Base-by-base conservation (phyloP, 2,329 filamentous ascomycete genomes). In the Talaromyces sp. region DNA sequence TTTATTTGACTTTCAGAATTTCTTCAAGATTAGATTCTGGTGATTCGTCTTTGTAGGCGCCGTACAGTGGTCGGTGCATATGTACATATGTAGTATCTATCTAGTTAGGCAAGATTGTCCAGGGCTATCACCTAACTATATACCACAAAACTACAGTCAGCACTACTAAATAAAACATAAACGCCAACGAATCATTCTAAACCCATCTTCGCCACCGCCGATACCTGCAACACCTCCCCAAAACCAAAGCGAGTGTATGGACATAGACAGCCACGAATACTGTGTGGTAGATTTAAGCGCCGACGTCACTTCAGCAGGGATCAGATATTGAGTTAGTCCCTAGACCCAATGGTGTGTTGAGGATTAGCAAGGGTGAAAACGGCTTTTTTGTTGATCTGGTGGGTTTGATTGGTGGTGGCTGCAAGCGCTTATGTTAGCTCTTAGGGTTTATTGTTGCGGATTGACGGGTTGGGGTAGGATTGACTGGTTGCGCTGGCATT, bases 241-340 rank as follows among this genome's bases (percentile, higher is more conserved):
- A 59, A 29, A 29, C 2, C 4, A n/a, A 45, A n/a, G 25, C 36
- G n/a, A 38, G 38, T 17, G 34, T 29, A 45, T 40, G 56, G 22
- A 29, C 29, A 22, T 31, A 27, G 3, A 29, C 15, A 6, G 25
- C 47, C 47, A 51, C 47, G 22, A 17, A 29, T 51, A 29, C 17
- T n/a, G n/a, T n/a, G n/a, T n/a, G n/a, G 47, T 31, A 10, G 27
- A 27, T 27, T 66, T 65, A 68, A 63, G 49, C 34, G 15, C 66
- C 43, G 63, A 59, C 22, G 38, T 68, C 61, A 27, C 40, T 64
- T 47, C 38, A 49, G 64, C 47, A 62, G 53, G 17, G 29, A 13
- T 56, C 29, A 49, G 25, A 51, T 56, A 15, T 36, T 25, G 4
- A 38, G 53, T 10, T 31, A 19, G 51, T 7, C 6, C 5, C 7